Base-by-base conservation (phyloP, 257 asterid genomes). In the Solanum chaucha region DNA sequence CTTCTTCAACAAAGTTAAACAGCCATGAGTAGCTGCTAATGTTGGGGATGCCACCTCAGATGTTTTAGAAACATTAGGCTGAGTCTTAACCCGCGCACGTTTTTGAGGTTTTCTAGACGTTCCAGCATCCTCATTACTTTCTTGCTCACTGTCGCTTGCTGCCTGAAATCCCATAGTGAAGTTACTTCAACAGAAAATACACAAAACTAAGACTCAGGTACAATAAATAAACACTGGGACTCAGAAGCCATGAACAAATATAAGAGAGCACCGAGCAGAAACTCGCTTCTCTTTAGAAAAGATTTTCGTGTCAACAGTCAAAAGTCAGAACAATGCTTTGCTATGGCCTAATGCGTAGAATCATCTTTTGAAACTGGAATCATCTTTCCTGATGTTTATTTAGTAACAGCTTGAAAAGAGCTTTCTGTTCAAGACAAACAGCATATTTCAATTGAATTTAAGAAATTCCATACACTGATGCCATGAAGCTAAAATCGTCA, bases 141-240 rank as follows among this genome's bases (percentile, higher is more conserved):
- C 99, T 88, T 92, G 98, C 51, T 94, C 99, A 87, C 98, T 94
- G 85, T 95, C 97, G 87, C 95, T 95, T 90, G 94, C 95, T 86
- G 88, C 98, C 98, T 96, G 94, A 90, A 87, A 91, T 87, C 83
- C 87, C 91, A 91, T 78, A 86, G 81, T 34, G 88, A 85, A 87
- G 70, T 86, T 40, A 87, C 41, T 87, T 38, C 65, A 89, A 80
- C 55, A 22, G 32, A 26, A 48, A 82, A 82, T 40, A 64, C 38
- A 41, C 22, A 40, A 87, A 68, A 58, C 59, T 2, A 40, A 61
- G 44, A 84, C 61, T 19, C 41, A 15, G 73, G 36, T 68, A 84
- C 35, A 65, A 15, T 38, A 59, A 22, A 35, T 64, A 65, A 65
- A 38, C 75, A 32, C 10, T 36, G n/a, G 35, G 32, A 44, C 64